Evolutionary conservation across 2,329 filamentous ascomycete species (phyloP).

Genomic region (Sarocladium brachiariae): DNA sequence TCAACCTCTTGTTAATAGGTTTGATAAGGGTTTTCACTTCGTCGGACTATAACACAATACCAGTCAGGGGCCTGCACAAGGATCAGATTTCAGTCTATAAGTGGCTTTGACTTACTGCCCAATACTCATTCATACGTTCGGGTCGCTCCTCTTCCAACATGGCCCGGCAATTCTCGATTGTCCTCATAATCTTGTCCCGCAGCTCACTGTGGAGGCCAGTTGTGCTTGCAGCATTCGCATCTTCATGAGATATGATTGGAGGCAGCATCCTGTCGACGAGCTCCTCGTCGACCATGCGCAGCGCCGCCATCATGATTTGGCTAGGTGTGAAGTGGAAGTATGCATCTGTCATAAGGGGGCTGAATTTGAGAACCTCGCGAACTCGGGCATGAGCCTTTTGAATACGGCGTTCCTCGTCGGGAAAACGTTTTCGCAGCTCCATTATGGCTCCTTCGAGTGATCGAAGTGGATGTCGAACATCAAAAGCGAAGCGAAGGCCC

Average conservation of each 20-base stretch:
- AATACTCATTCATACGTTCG: constrained; percentile 46
- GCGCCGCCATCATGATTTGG: constrained; percentile 83
- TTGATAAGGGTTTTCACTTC: constrained; percentile 37
- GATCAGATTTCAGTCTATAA: no score
- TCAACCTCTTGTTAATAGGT: constrained; percentile 61
- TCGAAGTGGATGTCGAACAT: constrained; percentile 84
- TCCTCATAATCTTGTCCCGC: constrained; percentile 41
- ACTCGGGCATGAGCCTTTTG: constrained; percentile 64
- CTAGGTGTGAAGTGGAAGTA: constrained; percentile 95
- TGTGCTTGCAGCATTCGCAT: constrained; percentile 17
- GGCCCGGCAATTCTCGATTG: constrained; percentile 43
- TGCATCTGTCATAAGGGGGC: constrained; percentile 82
- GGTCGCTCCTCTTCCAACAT: constrained; percentile 52
- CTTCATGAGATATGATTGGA: constrained; percentile 16
- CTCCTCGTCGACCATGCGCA: constrained; percentile 66
- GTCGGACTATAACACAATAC: constrained; percentile 32
- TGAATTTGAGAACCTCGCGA: constrained; percentile 66
- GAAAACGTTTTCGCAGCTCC: constrained; percentile 65
- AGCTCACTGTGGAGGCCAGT: constrained; percentile 20
- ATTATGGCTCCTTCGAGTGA: constrained; percentile 80
- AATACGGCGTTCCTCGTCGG: constrained; percentile 49
- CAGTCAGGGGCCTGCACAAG: no score
- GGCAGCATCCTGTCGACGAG: constrained; percentile 46
- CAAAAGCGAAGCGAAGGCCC: constrained; percentile 86
- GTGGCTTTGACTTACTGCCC: constrained; percentile 39